Conservation (phyloP, 495 filamentous ascomycete species). For the Xylaria venustula region DNA sequence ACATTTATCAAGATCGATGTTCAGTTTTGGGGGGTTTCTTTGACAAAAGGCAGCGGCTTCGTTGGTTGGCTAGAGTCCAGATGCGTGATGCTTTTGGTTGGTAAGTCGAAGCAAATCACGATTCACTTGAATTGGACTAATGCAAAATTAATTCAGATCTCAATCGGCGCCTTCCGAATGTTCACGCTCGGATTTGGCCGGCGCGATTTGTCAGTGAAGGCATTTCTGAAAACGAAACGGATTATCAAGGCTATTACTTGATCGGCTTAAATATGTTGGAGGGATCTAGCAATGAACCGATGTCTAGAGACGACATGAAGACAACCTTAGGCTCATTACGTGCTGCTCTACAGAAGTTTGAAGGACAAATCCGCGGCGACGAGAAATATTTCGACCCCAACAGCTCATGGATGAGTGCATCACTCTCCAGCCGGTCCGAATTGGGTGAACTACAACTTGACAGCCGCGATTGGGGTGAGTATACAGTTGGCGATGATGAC, state of each 20-base stretch:
- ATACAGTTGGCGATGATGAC: slow-evolving; percentile 37
- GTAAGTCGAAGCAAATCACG: slow-evolving; percentile 23
- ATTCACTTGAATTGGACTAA: slow-evolving; percentile 19
- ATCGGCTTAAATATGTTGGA: slow-evolving; percentile 48
- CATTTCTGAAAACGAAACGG: slow-evolving; percentile 21
- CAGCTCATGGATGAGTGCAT: slow-evolving; percentile 47
- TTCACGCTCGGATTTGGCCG: slow-evolving; percentile 58
- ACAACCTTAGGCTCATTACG: slow-evolving; percentile 34
- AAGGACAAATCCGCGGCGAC: slow-evolving; percentile 43
- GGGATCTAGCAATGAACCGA: neutral
- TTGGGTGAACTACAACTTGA: slow-evolving; percentile 45
- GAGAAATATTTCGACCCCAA: slow-evolving; percentile 47
- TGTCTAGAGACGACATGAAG: slow-evolving; percentile 30
- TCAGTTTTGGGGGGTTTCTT: slow-evolving; percentile 55
- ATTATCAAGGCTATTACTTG: slow-evolving; percentile 56
- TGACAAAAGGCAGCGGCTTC: slow-evolving; percentile 42
- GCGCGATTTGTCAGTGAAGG: slow-evolving; percentile 45
- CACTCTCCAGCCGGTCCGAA: slow-evolving; percentile 35
- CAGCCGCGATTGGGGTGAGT: slow-evolving; percentile 47
- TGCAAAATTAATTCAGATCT: slow-evolving; percentile 39
- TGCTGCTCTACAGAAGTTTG: slow-evolving; percentile 45
- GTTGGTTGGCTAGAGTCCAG: slow-evolving; percentile 57
- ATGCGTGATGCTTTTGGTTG: slow-evolving; percentile 48
- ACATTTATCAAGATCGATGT: slow-evolving; percentile 53
- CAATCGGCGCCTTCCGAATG: slow-evolving; percentile 38